Conservation (phyloP, 768 basidiomycete genomes). For the Pholiota molesta region DNA sequence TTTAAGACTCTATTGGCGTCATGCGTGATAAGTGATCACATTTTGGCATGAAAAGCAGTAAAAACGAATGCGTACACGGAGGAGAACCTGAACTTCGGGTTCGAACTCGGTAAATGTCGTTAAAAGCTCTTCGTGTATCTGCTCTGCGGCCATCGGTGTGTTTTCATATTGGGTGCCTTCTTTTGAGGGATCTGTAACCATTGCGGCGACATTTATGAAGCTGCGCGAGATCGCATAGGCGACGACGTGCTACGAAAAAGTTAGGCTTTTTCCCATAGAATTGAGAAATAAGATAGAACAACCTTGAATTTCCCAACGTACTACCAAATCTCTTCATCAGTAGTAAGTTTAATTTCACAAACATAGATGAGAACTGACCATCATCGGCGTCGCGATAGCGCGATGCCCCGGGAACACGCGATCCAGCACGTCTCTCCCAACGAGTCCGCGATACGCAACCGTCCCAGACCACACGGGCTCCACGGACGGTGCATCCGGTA, state of each 20-base stretch:
- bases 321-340: background rate
- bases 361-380: constrained; percentile 16
- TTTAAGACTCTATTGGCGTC: background rate
- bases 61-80: background rate
- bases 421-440: constrained; percentile 30
- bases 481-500: constrained; percentile 17
- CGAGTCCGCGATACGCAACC: constrained; percentile 37
- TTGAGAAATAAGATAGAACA: no score
- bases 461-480: constrained; percentile 41
- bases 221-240: constrained; percentile 7
- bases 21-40: no score
- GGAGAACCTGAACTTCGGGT: background rate
- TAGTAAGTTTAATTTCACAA: background rate
- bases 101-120: background rate
- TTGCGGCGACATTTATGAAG: constrained; percentile 7
- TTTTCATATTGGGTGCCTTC: background rate
- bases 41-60: no score
- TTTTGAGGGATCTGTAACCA: constrained; percentile 4
- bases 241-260: constrained; percentile 1
- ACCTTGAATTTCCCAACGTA: constrained; percentile 7
- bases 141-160: background rate
- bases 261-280: no score
- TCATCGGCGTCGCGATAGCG: constrained; percentile 23
- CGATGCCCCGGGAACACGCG: constrained; percentile 34
- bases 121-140: constrained; percentile 1